phyloP scores from a whole-genome alignment of 2,329 filamentous ascomycete species.

The Chaetomium sp. region DNA sequence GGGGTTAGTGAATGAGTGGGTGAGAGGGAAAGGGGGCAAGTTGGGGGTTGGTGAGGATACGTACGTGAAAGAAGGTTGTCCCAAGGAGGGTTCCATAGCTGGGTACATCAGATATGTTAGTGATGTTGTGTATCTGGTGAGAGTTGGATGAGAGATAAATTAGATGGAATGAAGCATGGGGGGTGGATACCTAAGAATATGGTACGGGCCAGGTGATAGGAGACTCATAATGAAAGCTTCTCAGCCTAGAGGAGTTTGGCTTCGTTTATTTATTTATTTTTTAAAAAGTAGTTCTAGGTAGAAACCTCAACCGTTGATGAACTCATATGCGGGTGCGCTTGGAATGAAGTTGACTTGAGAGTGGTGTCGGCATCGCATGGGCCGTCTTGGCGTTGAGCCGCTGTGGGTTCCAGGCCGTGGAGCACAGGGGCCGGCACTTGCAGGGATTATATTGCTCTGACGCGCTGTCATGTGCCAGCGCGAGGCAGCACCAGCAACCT shows the following conservation, averaged over 20 bases:
- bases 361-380: too few relatives aligned
- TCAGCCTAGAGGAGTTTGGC: neutral
- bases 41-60: too few relatives aligned
- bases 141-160: neutral
- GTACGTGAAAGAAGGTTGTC: slow-evolving; percentile 76
- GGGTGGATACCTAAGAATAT: slow-evolving; percentile 49
- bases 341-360: too few relatives aligned
- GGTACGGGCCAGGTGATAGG: slow-evolving; percentile 63
- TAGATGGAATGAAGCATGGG: neutral
- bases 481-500: slow-evolving; percentile 17
- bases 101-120: neutral
- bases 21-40: neutral
- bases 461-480: slow-evolving; percentile 23
- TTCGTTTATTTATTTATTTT: neutral
- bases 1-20: neutral
- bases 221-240: slow-evolving; percentile 42
- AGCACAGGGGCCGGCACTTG: neutral
- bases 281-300: too few relatives aligned
- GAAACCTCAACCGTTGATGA: too few relatives aligned
- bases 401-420: too few relatives aligned
- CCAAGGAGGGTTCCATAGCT: slow-evolving; percentile 88
- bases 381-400: neutral
- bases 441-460: slow-evolving; percentile 9
- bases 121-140: neutral
- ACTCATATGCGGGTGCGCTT: too few relatives aligned